Evolutionary conservation across 192 early-diverging fungal species (phyloP).

Genomic region (Funneliformis mosseae): DNA sequence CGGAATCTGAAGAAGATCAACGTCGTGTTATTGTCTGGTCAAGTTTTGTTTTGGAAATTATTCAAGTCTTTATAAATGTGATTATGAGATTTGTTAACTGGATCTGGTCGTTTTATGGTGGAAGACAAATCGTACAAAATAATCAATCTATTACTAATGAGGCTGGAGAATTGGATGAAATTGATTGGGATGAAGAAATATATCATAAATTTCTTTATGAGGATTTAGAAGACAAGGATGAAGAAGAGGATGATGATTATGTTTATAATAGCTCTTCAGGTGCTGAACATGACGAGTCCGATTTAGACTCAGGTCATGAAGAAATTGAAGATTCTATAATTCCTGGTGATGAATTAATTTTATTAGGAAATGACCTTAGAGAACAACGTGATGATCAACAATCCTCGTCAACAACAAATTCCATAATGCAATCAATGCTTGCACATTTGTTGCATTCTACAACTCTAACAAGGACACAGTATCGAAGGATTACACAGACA

Average conservation of each 20-base stretch:
- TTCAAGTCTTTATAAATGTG: slow-evolving; percentile 14
- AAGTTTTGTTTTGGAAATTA: slow-evolving; percentile 10
- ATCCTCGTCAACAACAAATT: not conserved
- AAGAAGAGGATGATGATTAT: slow-evolving; percentile 31
- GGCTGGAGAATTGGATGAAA: not conserved
- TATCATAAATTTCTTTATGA: slow-evolving; percentile 27
- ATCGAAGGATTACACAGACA: slow-evolving; percentile 20
- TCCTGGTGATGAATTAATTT: slow-evolving; percentile 11
- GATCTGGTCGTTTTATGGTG: not conserved
- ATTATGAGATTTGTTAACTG: not conserved
- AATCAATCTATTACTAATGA: not conserved
- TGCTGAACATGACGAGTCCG: not conserved
- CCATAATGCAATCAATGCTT: slow-evolving; percentile 26
- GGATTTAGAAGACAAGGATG: slow-evolving; percentile 9
- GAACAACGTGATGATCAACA: slow-evolving; percentile 22
- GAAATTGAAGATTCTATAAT: not conserved
- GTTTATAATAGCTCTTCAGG: not conserved
- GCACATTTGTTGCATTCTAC: slow-evolving; percentile 30
- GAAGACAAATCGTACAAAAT: not conserved
- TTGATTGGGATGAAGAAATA: slow-evolving; percentile 30
- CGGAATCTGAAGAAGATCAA: slow-evolving; percentile 15
- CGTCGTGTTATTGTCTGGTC: slow-evolving; percentile 20
- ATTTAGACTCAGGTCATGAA: not conserved
- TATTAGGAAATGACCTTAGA: slow-evolving; percentile 30
- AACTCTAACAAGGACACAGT: slow-evolving; percentile 26